Base-by-base conservation (phyloP, 495 filamentous ascomycete genomes). In the Talaromyces wortmannii region DNA sequence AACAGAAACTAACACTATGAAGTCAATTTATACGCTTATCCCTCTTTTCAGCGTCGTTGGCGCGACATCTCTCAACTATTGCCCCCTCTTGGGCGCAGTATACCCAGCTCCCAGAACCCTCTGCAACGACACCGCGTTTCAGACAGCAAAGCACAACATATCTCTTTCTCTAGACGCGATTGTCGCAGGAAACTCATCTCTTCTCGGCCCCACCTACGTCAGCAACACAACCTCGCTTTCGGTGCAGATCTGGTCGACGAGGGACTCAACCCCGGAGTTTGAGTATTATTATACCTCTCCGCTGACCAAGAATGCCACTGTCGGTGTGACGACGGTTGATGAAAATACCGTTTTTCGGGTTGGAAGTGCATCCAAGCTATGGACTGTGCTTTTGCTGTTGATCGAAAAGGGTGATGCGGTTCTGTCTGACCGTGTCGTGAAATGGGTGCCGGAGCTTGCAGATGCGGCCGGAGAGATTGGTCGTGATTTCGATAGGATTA, bases 401-500 rank as follows among this genome's bases (percentile, higher is more conserved):
- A 53, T 72, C 67, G 60, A 75, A 67, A 53, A 74, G 63, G 31
- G 75, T 66, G 46, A 63, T 23, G 32, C 65, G 63, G 51, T 78
- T 62, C 69, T 77, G 69, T 45, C 69, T 64, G 50, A 85, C 70
- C 46, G 69, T 2, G 51, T 71, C 15, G 43, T 55, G 2, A 62
- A 80, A 31, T 82, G 76, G 56, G 63, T 85, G 0, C 82, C 84
- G 0, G 79, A 86, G 60, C 65, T 85, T 53, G 55, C 49, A 7
- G 31, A 52, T 7, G 50, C 47, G 5, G 45, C 50, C 2, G 30
- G 30, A 33, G 40, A 51, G 51, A 55, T 57, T 6, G 65, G 62
- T 0, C 13, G 49, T 23, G 45, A 59, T 15, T 5, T 40, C 23
- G 67, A 82, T 59, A 68, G 63, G 5, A 65, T 67, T 36, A 59